phyloP scores from a whole-genome alignment of 163 green algal species.

The Scenedesmus sp. region DNA sequence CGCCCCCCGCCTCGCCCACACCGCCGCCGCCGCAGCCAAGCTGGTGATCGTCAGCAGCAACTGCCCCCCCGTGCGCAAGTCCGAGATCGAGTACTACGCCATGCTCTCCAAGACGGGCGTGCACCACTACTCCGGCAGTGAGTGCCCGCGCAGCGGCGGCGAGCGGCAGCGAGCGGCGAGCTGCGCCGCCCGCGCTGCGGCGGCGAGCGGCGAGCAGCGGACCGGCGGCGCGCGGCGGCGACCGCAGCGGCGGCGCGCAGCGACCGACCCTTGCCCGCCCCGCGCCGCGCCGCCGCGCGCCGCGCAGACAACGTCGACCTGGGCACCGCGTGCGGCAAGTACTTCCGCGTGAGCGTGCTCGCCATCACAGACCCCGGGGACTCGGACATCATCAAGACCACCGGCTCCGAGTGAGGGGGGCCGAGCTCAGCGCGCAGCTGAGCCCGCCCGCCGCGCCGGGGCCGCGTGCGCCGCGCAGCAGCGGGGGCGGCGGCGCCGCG shows the following conservation, averaged over 20 bases:
- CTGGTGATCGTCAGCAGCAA: constrained; percentile 99
- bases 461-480: too few species aligned
- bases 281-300: background rate
- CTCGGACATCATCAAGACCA: constrained; percentile 89
- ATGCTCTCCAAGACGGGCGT: constrained; percentile 99
- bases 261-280: too few species aligned
- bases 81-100: constrained; percentile 99
- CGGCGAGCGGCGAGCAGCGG: too few species aligned
- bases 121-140: constrained; percentile 97
- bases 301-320: constrained; percentile 97
- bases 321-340: constrained; percentile 97
- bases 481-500: too few species aligned
- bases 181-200: too few species aligned
- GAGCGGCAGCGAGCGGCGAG: too few species aligned
- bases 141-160: constrained; percentile 69
- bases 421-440: too few species aligned
- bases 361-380: constrained; percentile 97
- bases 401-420: background rate
- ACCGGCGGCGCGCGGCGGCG: too few species aligned
- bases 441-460: too few species aligned
- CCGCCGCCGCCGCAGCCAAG: constrained; percentile 82
- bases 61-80: constrained; percentile 94
- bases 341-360: constrained; percentile 92
- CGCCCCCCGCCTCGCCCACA: background rate
- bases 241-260: too few species aligned